Conservation (phyloP, 805 yeast genomes). For the Nakazawaea peltata region DNA sequence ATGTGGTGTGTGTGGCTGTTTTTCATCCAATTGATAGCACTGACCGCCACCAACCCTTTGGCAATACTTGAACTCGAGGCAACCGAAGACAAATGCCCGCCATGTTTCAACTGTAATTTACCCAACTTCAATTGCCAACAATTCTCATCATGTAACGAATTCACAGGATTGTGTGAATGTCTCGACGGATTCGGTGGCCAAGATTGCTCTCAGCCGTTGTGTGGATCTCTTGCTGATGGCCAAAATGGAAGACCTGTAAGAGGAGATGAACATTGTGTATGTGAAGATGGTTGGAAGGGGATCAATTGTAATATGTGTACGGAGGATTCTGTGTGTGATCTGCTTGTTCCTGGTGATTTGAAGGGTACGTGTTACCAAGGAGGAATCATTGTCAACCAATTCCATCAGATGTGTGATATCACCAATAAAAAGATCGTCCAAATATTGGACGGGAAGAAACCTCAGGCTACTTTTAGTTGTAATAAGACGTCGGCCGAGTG, state of each 20-base stretch:
- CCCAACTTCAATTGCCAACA: conserved; percentile 89
- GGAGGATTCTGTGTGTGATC: conserved; percentile 66
- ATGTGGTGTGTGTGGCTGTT: no score
- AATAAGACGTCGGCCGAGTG: conserved; percentile 57
- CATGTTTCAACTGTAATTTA: conserved; percentile 91
- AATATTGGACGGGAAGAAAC: conserved; percentile 70
- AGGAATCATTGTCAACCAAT: conserved; percentile 73
- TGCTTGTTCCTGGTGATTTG: conserved; percentile 77
- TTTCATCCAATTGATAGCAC: no score
- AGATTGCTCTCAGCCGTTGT: conserved; percentile 81
- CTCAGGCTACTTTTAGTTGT: conserved; percentile 91
- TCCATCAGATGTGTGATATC: conserved; percentile 91
- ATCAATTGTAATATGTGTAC: conserved; percentile 88
- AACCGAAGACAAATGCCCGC: conserved; percentile 57
- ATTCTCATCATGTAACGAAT: conserved; percentile 80
- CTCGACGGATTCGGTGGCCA: conserved; percentile 89
- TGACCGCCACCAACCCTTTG: no score
- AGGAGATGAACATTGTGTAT: conserved; percentile 49
- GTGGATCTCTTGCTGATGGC: conserved; percentile 74
- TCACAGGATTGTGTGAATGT: conserved; percentile 89
- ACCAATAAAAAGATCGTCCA: conserved; percentile 81
- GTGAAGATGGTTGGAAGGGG: conserved; percentile 88
- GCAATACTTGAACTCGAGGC: no score
- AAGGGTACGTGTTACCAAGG: conserved; percentile 84
- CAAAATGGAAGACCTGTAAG: conserved; percentile 55